Evolutionary conservation across 2,329 filamentous ascomycete genomes (phyloP).

Genomic region (Fusarium heterosporum): DNA sequence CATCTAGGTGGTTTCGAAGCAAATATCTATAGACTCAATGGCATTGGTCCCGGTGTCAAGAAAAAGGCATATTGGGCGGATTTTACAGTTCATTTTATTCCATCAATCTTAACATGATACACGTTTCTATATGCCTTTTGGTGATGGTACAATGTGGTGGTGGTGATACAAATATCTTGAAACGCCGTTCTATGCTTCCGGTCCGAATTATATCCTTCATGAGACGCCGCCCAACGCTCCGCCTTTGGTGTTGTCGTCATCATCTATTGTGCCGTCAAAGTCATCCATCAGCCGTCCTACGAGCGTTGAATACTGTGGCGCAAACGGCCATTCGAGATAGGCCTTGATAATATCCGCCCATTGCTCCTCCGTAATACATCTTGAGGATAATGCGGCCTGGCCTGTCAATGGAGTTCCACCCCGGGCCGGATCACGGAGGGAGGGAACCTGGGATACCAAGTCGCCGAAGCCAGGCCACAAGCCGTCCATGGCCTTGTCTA

Average conservation of each 20-base stretch:
- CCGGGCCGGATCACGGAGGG: conserved; percentile 58
- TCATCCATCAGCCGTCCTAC: conserved; percentile 57
- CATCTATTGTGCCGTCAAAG: conserved; percentile 27
- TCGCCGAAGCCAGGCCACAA: conserved; percentile 71
- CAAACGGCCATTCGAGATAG: conserved; percentile 76
- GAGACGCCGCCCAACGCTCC: conserved; percentile 20
- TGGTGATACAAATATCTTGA: neutral
- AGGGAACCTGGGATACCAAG: conserved; percentile 61
- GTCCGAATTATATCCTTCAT: neutral
- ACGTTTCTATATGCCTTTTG: neutral
- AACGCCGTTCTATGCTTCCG: conserved; percentile 16
- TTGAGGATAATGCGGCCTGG: conserved; percentile 57
- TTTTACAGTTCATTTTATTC: conserved; percentile 31
- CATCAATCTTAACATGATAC: conserved; percentile 23
- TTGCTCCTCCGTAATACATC: conserved; percentile 65
- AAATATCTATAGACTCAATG: conserved; percentile 36
- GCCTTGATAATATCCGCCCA: conserved; percentile 68
- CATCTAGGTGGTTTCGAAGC: conserved; percentile 16
- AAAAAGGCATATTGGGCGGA: conserved; percentile 15
- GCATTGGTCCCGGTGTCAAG: conserved; percentile 18
- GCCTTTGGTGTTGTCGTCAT: conserved; percentile 45
- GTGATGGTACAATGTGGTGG: conserved; percentile 5
- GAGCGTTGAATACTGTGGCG: conserved; percentile 61
- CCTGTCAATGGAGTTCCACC: conserved; percentile 60
- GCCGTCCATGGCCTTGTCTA: conserved; percentile 60